Base-by-base conservation (phyloP, 2,329 filamentous ascomycete species). In the Trichoderma lentiforme region DNA sequence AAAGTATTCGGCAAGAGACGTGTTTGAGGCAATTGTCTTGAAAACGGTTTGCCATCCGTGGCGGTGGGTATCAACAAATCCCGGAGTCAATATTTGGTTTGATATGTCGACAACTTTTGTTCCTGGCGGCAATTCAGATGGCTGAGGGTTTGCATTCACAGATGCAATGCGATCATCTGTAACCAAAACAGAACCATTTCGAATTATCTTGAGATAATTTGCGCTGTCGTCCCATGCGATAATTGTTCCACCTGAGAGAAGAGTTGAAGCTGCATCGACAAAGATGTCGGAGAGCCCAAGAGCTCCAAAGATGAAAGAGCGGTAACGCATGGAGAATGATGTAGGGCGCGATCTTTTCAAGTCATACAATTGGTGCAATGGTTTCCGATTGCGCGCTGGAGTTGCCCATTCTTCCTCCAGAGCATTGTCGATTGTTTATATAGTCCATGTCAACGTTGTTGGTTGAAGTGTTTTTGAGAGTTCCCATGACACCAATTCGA, bases 41-140 rank as follows among this genome's bases (percentile, higher is more conserved):
- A 84, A 83, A 11, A 82, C 85, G 0, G 87, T 88, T 75, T 89
- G 86, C 88, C 87, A 88, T 0, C 84, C 82, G 73, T 88, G 86
- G 1, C 84, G 83, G 74, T 89, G 87, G 0, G 86, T 89, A 77
- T 89, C 85, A 71, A 89, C 80, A 77, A 89, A 88, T 9, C 88
- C 87, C 0, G 87, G 85, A 0, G 83, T 83, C 66, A 89, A 80
- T 72, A 88, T 89, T 75, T 87, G 86, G 67, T 83, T 80, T 0
- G 81, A 82, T 51, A 83, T 84, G 73, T 89, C 83, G n/a, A 89
- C 78, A 1, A 83, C 73, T 65, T 86, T 80, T 1, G 80, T 80
- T 47, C 60, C 36, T 4, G 11, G 3, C 4, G 68, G 68, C 32
- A 71, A n/a, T 7, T 34, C 2, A 18, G 47, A 26, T 12, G 60